A percentile compares a stretch with the other conserved stretches of the same genome.
These are phyloP conservation scores for Mortierella alpina DNA, from an alignment of 192 early-diverging fungal species.

Conservation along the genomic window DNA sequence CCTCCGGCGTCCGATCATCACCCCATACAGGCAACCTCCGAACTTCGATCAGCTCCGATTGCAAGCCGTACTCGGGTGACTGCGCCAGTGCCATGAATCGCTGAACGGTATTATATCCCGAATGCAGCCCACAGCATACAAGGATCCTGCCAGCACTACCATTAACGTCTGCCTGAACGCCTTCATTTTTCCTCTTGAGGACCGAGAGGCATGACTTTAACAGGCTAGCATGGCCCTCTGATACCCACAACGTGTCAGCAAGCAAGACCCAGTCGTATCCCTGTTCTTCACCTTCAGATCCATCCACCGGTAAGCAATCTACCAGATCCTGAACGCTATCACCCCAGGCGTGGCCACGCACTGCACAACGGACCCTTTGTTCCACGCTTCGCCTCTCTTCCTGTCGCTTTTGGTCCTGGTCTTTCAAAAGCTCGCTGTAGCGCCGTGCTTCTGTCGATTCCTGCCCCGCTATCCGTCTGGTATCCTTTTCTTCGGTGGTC, in stretches of 20 bases:
- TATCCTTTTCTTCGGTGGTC: slow-evolving; percentile 9
- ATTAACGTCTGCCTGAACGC: background rate
- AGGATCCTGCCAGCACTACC: slow-evolving; percentile 22
- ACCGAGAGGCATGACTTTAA: slow-evolving; percentile 27
- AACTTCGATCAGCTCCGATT: slow-evolving; percentile 25
- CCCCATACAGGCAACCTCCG: slow-evolving; percentile 34
- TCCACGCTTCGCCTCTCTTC: background rate
- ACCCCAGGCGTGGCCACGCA: slow-evolving; percentile 48
- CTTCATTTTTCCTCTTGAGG: background rate
- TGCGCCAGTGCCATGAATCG: slow-evolving; percentile 30
- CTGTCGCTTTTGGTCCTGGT: background rate
- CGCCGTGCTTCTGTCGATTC: slow-evolving; percentile 4
- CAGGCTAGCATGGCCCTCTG: slow-evolving; percentile 30
- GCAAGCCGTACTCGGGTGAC: slow-evolving; percentile 14
- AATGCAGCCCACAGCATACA: slow-evolving; percentile 45
- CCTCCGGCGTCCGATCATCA: slow-evolving; percentile 19
- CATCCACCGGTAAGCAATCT: slow-evolving; percentile 12
- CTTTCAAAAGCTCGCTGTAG: background rate
- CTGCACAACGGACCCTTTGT: slow-evolving; percentile 36
- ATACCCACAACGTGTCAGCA: slow-evolving; percentile 48
- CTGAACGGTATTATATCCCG: slow-evolving; percentile 32
- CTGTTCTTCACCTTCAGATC: background rate
- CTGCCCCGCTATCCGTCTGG: background rate
- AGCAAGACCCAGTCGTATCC: slow-evolving; percentile 43
- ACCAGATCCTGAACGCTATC: slow-evolving; percentile 33